Percentiles rank a stretch among this genome's conserved stretches.
Evolutionary conservation across 176 grass and related monocot species (phyloP).

Genomic region (Tillandsia fasciculata): DNA sequence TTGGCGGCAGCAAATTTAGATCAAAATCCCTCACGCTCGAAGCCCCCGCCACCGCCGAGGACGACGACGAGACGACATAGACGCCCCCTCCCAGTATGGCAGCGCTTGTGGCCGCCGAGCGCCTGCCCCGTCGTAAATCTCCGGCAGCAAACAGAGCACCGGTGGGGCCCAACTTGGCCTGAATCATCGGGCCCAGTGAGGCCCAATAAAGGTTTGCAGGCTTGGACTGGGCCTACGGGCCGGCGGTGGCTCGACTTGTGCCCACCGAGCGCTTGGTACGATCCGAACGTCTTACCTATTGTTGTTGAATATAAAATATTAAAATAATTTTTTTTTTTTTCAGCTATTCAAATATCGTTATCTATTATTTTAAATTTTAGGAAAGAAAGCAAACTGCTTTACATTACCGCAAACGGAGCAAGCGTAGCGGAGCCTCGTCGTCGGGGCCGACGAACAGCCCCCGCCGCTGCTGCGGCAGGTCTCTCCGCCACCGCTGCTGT

Average conservation of each 20-base stretch:
- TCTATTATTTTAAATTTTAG: too few relatives aligned
- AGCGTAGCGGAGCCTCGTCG: constrained; percentile 33
- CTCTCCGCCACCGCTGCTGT: neutral
- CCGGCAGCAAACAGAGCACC: constrained; percentile 49
- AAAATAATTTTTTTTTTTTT: too few relatives aligned
- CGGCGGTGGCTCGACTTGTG: constrained; percentile 79
- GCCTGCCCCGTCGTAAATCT: constrained; percentile 63
- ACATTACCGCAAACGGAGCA: constrained; percentile 47
- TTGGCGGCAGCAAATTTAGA: constrained; percentile 45
- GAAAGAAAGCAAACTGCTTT: too few relatives aligned
- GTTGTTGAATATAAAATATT: too few relatives aligned
- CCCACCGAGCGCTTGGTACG: constrained; percentile 71
- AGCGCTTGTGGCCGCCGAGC: constrained; percentile 80
- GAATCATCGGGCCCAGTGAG: neutral
- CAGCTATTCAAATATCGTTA: too few relatives aligned
- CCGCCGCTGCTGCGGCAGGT: neutral
- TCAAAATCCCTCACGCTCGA: constrained; percentile 39
- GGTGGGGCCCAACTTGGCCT: constrained; percentile 21
- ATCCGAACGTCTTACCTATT: constrained; percentile 42
- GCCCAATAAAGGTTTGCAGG: neutral
- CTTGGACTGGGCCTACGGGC: constrained; percentile 11
- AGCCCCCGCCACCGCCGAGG: constrained; percentile 14
- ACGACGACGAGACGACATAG: constrained; percentile 21
- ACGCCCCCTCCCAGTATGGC: constrained; percentile 74
- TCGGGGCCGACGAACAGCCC: neutral